Conservation (phyloP, 768 basidiomycete species). For the Vishniacozyma victoriae region DNA sequence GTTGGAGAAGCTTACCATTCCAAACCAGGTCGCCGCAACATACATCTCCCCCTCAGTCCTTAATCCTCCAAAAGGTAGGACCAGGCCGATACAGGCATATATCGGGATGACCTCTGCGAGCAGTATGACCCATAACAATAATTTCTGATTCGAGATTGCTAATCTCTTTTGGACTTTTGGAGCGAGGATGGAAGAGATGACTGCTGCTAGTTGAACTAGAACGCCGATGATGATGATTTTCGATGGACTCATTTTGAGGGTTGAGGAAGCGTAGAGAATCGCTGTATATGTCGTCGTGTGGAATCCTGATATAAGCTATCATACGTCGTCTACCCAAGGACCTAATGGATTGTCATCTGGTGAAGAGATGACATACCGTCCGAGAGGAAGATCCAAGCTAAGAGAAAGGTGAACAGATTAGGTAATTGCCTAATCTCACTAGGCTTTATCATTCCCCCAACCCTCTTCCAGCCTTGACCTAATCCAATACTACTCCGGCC, state of each 20-base stretch:
- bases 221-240: conserved; percentile 73
- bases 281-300: conserved; percentile 89
- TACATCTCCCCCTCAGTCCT: conserved; percentile 81
- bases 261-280: conserved; percentile 84
- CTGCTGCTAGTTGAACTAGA: conserved; percentile 66
- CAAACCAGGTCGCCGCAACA: conserved; percentile 72
- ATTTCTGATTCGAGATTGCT: conserved; percentile 56
- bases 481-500: conserved; percentile 8
- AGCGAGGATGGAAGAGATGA: conserved; percentile 76
- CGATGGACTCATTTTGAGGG: conserved; percentile 70
- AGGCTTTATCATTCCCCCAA: conserved; percentile 69
- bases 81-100: conserved; percentile 78
- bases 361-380: conserved; percentile 61
- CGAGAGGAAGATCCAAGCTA: conserved; percentile 89
- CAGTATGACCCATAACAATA: conserved; percentile 63
- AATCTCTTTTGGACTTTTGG: conserved; percentile 64
- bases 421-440: conserved; percentile 65
- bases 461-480: conserved; percentile 66
- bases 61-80: conserved; percentile 58
- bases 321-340: not conserved
- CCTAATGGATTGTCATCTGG: not conserved
- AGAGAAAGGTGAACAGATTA: conserved; percentile 82
- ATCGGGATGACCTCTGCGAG: conserved; percentile 64
- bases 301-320: conserved; percentile 56
- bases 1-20: conserved; percentile 50